These are phyloP conservation scores for Kwoniella heveanensis DNA, from an alignment of 768 basidiomycete species.

Conservation along the genomic window DNA sequence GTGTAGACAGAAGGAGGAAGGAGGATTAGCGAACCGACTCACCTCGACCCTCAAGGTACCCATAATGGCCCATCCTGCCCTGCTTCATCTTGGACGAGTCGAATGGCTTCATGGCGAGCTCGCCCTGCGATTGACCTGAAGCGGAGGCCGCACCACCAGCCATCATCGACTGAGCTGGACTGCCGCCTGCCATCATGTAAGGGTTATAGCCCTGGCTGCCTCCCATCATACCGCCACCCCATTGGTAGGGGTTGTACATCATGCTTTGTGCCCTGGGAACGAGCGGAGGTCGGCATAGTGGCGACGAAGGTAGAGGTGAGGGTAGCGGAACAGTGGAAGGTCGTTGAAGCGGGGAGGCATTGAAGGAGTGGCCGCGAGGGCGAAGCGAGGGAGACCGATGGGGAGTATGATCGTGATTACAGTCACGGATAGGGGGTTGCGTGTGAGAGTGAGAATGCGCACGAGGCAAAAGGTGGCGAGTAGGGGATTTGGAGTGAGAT, in stretches of 20 bases:
- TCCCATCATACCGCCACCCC: conserved; percentile 14
- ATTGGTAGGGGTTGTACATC: conserved; percentile 25
- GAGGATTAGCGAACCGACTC: conserved; percentile 10
- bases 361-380: neutral
- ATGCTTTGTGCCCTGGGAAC: conserved; percentile 14
- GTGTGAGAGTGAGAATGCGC: conserved; percentile 8
- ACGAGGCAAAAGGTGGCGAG: conserved; percentile 2
- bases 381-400: neutral
- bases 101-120: conserved; percentile 26
- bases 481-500: conserved; percentile 10
- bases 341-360: conserved; percentile 2
- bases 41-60: conserved; percentile 52
- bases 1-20: too few relatives aligned
- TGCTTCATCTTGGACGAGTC: conserved; percentile 45
- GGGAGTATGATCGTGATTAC: neutral
- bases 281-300: conserved; percentile 8
- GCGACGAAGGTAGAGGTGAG: conserved; percentile 7
- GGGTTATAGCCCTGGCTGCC: conserved; percentile 18
- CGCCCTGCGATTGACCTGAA: neutral
- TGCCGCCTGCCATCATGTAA: conserved; percentile 21
- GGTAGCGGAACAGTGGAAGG: conserved; percentile 6
- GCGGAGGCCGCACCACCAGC: neutral
- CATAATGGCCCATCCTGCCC: conserved; percentile 49
- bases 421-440: neutral
- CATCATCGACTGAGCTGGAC: conserved; percentile 3